Base-by-base conservation (phyloP, 495 filamentous ascomycete genomes). In the Penicillium fimorum region DNA sequence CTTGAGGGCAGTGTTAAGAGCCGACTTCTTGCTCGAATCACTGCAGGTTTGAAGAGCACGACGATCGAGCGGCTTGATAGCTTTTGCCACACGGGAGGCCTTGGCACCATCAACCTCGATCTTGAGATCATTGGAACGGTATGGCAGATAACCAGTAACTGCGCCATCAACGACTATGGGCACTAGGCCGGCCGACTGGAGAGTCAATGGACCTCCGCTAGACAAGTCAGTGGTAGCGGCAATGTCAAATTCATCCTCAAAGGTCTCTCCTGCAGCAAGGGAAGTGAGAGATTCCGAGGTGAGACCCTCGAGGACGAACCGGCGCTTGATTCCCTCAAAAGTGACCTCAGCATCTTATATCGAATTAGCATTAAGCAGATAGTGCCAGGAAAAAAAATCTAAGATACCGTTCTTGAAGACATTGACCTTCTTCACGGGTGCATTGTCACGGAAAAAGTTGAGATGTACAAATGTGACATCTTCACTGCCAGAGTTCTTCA, bases 381-480 rank as follows among this genome's bases (percentile, higher is more conserved):
- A 0, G 8, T 15, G 4, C 15, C 25, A 7, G 12, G 1, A 38
- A 15, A 17, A 12, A 27, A 17, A 12, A 27, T 5, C 15, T 27
- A 32, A 74, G 70, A 61, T 74, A 81, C 82, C 68, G 49, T 78
- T 70, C 50, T 77, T 72, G 67, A 71, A 84, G 41, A 87, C 71
- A 15, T 65, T 63, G 33, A 86, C 77, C 75, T 87, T 87, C 73
- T 87, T 76, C 6, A 87, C 80, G 0, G 84, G 76, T 8, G 73
- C 71, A 27, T 65, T 65, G 53, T 87, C 84, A 18, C 83, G 69
- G 70, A 88, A 81, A 53, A 83, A 84, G 48, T 86, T 86, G 29
- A 81, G 76, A 63, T 82, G 84, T 54, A 88, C 74, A 43, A 87
- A 68, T 56, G 81, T 84, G 29, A 88, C 66, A 44, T 75, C 70